Percentiles rank a stretch among this genome's conserved stretches.
These are phyloP conservation scores for Turritis glabra DNA, from an alignment of 345 rosid species.

Conservation along the genomic window DNA sequence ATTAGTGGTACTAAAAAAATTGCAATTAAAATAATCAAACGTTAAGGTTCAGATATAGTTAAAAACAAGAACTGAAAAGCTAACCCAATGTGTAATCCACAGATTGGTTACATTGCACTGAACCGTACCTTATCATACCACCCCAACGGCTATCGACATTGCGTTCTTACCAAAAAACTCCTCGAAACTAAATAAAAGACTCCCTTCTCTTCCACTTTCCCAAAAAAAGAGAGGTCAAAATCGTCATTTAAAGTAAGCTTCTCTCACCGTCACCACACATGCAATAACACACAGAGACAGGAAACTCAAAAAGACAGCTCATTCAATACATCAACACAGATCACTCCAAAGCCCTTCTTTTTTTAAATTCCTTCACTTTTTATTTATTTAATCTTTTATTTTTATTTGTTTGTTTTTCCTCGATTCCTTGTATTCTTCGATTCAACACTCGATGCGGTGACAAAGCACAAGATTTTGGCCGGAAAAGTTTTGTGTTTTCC, in stretches of 20 bases:
- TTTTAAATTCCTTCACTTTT: not conserved
- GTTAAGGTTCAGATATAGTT: constrained; percentile 6
- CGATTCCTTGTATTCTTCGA: not conserved
- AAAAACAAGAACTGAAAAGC: not conserved
- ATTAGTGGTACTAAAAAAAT: not conserved
- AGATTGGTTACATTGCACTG: not conserved
- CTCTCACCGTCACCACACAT: constrained; percentile 29
- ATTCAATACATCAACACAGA: constrained; percentile 17
- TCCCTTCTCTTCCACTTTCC: not conserved
- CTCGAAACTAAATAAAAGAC: not conserved
- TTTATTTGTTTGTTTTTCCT: not conserved
- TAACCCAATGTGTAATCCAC: not conserved
- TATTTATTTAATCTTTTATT: not conserved
- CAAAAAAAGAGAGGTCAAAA: not conserved
- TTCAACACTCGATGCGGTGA: constrained; percentile 10
- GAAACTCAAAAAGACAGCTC: constrained; percentile 41
- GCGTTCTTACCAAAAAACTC: not conserved
- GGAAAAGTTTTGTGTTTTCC: not conserved
- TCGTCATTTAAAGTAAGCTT: not conserved
- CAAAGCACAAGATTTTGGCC: not conserved
- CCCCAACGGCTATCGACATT: constrained; percentile 14
- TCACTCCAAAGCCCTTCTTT: constrained; percentile 21
- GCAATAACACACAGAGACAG: constrained; percentile 28
- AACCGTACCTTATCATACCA: constrained; percentile 12
- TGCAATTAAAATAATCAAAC: not conserved